Evolutionary conservation across 106 monocot genomes (phyloP).

Genomic region (Vanilla planifolia): DNA sequence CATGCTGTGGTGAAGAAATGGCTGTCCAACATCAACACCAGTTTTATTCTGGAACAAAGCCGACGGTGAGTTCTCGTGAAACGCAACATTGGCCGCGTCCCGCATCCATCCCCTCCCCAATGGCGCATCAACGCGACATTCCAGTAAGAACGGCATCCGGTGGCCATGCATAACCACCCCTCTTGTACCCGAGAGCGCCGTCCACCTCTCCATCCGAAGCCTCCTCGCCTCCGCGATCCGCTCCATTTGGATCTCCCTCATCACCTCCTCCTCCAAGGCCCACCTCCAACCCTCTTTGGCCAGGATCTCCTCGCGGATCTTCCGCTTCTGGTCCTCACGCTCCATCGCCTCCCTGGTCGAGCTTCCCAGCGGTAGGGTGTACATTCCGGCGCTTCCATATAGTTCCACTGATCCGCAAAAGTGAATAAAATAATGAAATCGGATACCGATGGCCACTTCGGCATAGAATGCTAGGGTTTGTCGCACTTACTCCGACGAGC

Average conservation of each 20-base stretch:
- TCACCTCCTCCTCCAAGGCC: constrained; percentile 28
- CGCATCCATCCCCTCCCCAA: too few relatives aligned
- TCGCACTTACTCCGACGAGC: neutral
- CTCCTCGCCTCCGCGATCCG: neutral
- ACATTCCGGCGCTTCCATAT: neutral
- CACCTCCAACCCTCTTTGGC: constrained; percentile 8
- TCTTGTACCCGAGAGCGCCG: neutral
- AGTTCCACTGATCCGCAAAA: neutral
- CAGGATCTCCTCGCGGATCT: constrained; percentile 28
- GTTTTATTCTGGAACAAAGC: neutral
- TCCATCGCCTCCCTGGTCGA: neutral
- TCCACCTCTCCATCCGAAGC: neutral
- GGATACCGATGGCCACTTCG: too few relatives aligned
- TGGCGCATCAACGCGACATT: too few relatives aligned
- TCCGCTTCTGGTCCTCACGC: constrained; percentile 20
- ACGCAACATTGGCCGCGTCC: neutral
- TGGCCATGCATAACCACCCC: neutral
- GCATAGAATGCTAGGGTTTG: neutral
- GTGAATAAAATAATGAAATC: too few relatives aligned
- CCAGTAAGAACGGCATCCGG: neutral
- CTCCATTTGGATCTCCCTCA: constrained; percentile 20
- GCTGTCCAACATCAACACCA: too few relatives aligned
- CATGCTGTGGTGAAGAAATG: too few relatives aligned
- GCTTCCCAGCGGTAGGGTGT: neutral
- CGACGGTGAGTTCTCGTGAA: neutral